Evolutionary conservation across 1,139 yeast species (phyloP).

Genomic region (Hyphopichia wangnamkhiaoensis): DNA sequence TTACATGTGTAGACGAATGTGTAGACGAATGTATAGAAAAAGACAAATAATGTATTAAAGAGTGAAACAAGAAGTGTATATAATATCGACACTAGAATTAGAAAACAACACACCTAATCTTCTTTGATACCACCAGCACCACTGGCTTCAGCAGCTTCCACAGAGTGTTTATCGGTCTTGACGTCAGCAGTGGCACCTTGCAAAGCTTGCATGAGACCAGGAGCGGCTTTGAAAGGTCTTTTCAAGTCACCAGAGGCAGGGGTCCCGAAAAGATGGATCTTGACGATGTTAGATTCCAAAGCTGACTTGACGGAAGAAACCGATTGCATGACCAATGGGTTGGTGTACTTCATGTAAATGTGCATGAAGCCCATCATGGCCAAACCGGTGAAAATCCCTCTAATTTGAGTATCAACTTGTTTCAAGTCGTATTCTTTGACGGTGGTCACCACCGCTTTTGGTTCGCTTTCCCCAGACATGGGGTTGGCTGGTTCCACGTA

Average conservation of each 20-base stretch:
- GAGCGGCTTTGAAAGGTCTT: slow-evolving; percentile 94
- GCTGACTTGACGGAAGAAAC: slow-evolving; percentile 89
- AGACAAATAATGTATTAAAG: no score
- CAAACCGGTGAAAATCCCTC: slow-evolving; percentile 81
- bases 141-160: slow-evolving; percentile 80
- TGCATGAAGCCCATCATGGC: slow-evolving; percentile 99
- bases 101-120: slow-evolving; percentile 69
- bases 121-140: slow-evolving; percentile 92
- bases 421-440: slow-evolving; percentile 91
- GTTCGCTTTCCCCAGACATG: slow-evolving; percentile 70
- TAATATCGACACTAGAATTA: no score
- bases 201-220: slow-evolving; percentile 72
- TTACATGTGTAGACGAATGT: no score
- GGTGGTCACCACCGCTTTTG: slow-evolving; percentile 82
- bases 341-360: slow-evolving; percentile 94
- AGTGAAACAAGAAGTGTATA: no score
- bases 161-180: slow-evolving; percentile 83
- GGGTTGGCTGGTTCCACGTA: slow-evolving; percentile 87
- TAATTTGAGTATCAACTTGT: slow-evolving; percentile 78
- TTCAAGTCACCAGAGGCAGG: slow-evolving; percentile 89
- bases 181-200: slow-evolving; percentile 52
- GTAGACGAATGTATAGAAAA: no score
- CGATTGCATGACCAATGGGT: slow-evolving; percentile 95
- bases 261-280: slow-evolving; percentile 83
- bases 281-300: slow-evolving; percentile 86